These are phyloP conservation scores for Colletotrichum spaethianum DNA, from an alignment of 2,329 filamentous ascomycete genomes.

Conservation along the genomic window DNA sequence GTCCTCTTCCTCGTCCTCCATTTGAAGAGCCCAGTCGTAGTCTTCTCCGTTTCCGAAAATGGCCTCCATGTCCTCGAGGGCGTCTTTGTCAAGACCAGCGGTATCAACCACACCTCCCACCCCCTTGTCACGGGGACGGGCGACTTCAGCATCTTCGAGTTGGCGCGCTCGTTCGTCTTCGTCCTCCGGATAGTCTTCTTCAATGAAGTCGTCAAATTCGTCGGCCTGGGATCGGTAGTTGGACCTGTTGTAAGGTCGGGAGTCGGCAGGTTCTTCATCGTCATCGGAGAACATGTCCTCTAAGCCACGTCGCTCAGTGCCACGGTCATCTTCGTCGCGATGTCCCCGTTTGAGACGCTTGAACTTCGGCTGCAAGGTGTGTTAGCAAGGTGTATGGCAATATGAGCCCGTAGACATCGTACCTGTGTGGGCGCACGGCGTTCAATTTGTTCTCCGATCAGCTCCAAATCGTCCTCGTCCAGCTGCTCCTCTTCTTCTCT, in stretches of 20 bases:
- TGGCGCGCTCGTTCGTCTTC: constrained; percentile 83
- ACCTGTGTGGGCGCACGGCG: constrained; percentile 80
- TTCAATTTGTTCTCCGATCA: constrained; percentile 88
- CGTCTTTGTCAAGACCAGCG: constrained; percentile 89
- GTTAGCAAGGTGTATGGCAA: constrained; percentile 42
- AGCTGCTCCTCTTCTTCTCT: constrained; percentile 89
- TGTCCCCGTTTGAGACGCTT: constrained; percentile 97
- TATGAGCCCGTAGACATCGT: constrained; percentile 49
- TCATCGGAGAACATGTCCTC: constrained; percentile 97
- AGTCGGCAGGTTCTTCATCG: constrained; percentile 80
- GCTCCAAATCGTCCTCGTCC: constrained; percentile 95
- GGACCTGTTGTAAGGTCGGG: constrained; percentile 65
- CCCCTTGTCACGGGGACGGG: constrained; percentile 81
- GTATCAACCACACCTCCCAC: constrained; percentile 81
- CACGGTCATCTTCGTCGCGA: constrained; percentile 78
- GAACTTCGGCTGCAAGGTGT: constrained; percentile 80
- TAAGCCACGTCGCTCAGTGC: constrained; percentile 78
- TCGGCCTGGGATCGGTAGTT: constrained; percentile 75
- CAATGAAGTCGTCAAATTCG: constrained; percentile 96
- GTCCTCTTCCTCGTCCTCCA: constrained; percentile 89
- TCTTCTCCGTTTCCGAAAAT: constrained; percentile 95
- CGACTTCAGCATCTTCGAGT: constrained; percentile 90
- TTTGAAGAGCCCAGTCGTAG: constrained; percentile 92
- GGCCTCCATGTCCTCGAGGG: constrained; percentile 92
- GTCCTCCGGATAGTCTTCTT: constrained; percentile 93